A percentile compares a stretch with the other conserved stretches of the same genome.
Evolutionary conservation across 768 basidiomycete genomes (phyloP).

Genomic region (Ramaria sp.): DNA sequence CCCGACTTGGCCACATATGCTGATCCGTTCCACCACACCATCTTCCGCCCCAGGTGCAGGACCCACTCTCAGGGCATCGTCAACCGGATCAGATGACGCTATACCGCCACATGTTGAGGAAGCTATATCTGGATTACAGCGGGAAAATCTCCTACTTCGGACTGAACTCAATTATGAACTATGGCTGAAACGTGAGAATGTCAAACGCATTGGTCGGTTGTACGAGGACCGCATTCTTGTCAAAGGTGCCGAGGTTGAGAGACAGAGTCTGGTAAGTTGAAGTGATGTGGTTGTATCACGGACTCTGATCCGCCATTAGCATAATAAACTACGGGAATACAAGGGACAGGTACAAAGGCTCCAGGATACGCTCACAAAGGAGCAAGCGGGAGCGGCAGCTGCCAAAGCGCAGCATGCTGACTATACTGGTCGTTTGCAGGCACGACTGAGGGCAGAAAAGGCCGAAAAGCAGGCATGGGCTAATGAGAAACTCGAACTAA

Average conservation of each 20-base stretch:
- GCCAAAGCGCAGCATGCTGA: constrained; percentile 73
- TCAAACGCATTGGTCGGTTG: constrained; percentile 71
- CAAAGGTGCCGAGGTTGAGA: constrained; percentile 67
- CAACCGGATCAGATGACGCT: constrained; percentile 8
- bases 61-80: constrained; percentile 1
- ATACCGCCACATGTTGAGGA: constrained; percentile 44
- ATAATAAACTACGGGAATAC: constrained; percentile 74
- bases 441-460: constrained; percentile 60
- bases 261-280: constrained; percentile 62
- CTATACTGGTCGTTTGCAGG: constrained; percentile 76
- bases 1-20: constrained; percentile 39
- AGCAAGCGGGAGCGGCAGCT: constrained; percentile 60
- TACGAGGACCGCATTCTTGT: constrained; percentile 65
- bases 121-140: constrained; percentile 61
- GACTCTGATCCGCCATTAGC: constrained; percentile 31
- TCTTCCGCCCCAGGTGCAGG: constrained; percentile 3
- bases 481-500: constrained; percentile 54
- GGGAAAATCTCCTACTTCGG: constrained; percentile 61
- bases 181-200: constrained; percentile 74
- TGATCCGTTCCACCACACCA: constrained; percentile 27
- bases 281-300: neutral
- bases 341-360: constrained; percentile 55
- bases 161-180: constrained; percentile 81
- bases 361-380: constrained; percentile 59
- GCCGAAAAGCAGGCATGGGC: constrained; percentile 77